A percentile compares a stretch with the other conserved stretches of the same genome.
Evolutionary conservation across 257 asterid genomes (phyloP).

Genomic region (Primulina eburnea): DNA sequence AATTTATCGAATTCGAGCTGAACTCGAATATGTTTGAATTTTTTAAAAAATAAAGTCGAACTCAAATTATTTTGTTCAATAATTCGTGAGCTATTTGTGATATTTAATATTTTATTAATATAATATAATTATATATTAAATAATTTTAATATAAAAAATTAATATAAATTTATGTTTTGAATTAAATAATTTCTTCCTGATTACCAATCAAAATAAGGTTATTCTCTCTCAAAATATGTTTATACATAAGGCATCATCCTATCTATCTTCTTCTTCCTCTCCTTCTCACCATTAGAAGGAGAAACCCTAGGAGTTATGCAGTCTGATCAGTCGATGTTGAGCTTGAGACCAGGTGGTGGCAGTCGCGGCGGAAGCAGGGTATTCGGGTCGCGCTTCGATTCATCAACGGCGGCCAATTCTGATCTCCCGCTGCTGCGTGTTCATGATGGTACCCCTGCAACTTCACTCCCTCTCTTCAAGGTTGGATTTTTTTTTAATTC

Average conservation of each 20-base stretch:
- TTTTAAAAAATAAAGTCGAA: too few species aligned
- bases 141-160: too few species aligned
- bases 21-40: too few species aligned
- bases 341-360: conserved; percentile 78
- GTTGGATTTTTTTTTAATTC: conserved; percentile 32
- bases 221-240: too few species aligned
- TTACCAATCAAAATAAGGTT: too few species aligned
- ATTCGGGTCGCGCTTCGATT: conserved; percentile 50
- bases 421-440: conserved; percentile 58
- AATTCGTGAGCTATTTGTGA: too few species aligned
- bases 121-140: too few species aligned
- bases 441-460: conserved; percentile 36
- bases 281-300: conserved; percentile 22
- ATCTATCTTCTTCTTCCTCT: background rate
- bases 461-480: conserved; percentile 43
- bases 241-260: background rate
- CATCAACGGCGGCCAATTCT: conserved; percentile 38
- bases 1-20: too few species aligned
- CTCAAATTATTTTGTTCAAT: too few species aligned
- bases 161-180: too few species aligned
- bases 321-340: conserved; percentile 61
- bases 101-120: too few species aligned
- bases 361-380: conserved; percentile 55
- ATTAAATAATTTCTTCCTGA: too few species aligned
- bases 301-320: conserved; percentile 42